Evolutionary conservation across 2,329 filamentous ascomycete genomes (phyloP).

Genomic region (Simplicillium sp.): DNA sequence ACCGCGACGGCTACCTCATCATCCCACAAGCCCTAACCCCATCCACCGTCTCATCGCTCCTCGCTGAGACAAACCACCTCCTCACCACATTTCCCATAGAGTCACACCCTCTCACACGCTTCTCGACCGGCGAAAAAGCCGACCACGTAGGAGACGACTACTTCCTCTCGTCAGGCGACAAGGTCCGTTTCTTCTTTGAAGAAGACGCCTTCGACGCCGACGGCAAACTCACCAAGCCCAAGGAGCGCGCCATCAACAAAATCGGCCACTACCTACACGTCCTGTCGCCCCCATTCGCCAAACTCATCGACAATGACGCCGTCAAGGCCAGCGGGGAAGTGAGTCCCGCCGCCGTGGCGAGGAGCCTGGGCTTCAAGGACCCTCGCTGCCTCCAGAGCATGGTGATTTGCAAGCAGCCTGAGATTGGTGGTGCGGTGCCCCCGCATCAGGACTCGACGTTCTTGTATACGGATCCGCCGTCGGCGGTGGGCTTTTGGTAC

Average conservation of each 20-base stretch:
- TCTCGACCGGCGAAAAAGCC: conserved; percentile 69
- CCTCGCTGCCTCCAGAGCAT: conserved; percentile 82
- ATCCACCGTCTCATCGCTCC: conserved; percentile 55
- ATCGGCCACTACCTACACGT: conserved; percentile 71
- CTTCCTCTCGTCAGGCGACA: conserved; percentile 83
- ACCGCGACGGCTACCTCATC: conserved; percentile 81
- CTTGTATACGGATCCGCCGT: conserved; percentile 79
- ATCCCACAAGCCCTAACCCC: conserved; percentile 66
- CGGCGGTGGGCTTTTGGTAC: conserved; percentile 94
- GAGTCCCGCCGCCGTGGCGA: conserved; percentile 54
- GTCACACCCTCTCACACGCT: conserved; percentile 85
- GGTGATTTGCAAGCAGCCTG: conserved; percentile 97
- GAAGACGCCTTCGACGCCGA: conserved; percentile 71
- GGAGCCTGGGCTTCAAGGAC: conserved; percentile 63
- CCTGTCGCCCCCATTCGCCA: conserved; percentile 56
- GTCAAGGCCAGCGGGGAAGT: conserved; percentile 23
- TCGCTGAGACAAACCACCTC: conserved; percentile 65
- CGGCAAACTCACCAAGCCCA: conserved; percentile 65
- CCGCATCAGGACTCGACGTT: conserved; percentile 92
- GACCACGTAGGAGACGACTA: conserved; percentile 90
- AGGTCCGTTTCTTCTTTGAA: conserved; percentile 95
- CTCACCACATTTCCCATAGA: conserved; percentile 69
- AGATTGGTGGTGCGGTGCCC: conserved; percentile 85
- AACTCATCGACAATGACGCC: conserved; percentile 40
- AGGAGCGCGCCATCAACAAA: conserved; percentile 80